Evolutionary conservation across 768 basidiomycete genomes (phyloP), one percentile per base, ranked within the genome.

Genomic region (Saitozyma sp.): DNA sequence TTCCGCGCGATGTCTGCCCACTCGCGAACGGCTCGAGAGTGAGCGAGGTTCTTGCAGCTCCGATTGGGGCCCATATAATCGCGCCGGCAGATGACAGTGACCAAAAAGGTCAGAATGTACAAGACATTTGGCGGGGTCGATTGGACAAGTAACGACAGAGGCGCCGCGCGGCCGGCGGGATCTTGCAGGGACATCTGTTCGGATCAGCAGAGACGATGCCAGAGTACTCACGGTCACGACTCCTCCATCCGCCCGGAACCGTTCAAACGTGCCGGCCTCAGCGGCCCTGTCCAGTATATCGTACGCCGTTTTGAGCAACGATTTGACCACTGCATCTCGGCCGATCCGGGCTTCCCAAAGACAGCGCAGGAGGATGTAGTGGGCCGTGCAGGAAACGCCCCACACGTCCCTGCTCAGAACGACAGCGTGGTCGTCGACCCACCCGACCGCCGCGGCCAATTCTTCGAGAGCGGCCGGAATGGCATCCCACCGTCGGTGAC

Each of bases 311-410:
- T 68, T 67, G 46, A 71, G 50, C 14, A 65, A 38, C 7, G 10
- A 40, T 58, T 62, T 71, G 9, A 61, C 64, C 45, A 39, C 42
- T 6, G 13, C 37, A 51, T 69, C 73, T 20, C 65, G 59, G 6
- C 73, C 73, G 19, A 56, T 56, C 14, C 73, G 65, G 13, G 69
- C 70, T 58, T 69, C 66, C 66, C 64, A 71, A 6, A 74, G 50
- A 54, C 56, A 29, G 19, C 62, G 58, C 37, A 74, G 39, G 9
- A 62, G 45, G 9, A 74, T 45, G 53, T 65, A 69, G 10, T 74
- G 72, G 41, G 59, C 59, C 16, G 53, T 41, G 45, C 41, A 39
- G 14, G 9, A 29, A 6, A 43, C 37, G n/a, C 45, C 38, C 43
- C 51, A 54, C 6, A 11, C 6, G 38, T 29, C 7, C 9, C 8